Conservation (phyloP, 2,329 filamentous ascomycete genomes). For the Verticillium dahliae region DNA sequence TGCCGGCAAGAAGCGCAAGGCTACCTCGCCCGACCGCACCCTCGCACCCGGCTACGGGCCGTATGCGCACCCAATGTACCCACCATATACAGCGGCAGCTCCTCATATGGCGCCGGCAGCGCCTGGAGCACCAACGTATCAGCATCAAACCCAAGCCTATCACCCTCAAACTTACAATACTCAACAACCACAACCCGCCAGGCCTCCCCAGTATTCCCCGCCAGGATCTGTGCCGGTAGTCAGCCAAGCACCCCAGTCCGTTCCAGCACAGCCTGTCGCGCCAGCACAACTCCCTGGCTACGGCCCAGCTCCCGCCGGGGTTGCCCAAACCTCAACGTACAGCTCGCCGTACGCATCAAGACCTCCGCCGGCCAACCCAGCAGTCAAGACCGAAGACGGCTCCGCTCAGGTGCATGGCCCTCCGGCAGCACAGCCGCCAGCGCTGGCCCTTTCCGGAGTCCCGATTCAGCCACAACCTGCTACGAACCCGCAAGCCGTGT, state of each 20-base stretch:
- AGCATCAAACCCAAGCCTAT: conserved; percentile 26
- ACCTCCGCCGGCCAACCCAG: conserved; percentile 13
- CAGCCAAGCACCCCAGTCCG: conserved; percentile 12
- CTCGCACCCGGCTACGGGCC: conserved; percentile 26
- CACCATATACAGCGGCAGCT: conserved; percentile 12
- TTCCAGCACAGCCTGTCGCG: conserved; percentile 16
- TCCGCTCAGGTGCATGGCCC: conserved; percentile 2
- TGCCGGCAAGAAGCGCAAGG: conserved; percentile 54
- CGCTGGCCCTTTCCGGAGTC: conserved; percentile 4
- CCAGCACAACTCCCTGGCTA: conserved; percentile 18
- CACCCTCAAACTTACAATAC: conserved; percentile 23
- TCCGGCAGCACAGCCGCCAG: conserved; percentile 1
- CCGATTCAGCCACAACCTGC: conserved; percentile 8
- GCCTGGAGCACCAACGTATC: conserved; percentile 22
- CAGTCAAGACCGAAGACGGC: conserved; percentile 13
- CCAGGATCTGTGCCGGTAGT: conserved; percentile 4
- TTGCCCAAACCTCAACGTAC: conserved; percentile 18
- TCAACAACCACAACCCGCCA: conserved; percentile 10
- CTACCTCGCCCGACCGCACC: conserved; percentile 43
- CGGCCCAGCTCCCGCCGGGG: conserved; percentile 8
- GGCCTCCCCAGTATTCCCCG: conserved; percentile 11
- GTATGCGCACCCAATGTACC: conserved; percentile 19
- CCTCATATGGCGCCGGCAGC: conserved; percentile 26
- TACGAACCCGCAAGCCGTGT: conserved; percentile 5
- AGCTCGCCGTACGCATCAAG: conserved; percentile 22